Conservation (phyloP, 1,284 basidiomycete genomes). For the Tilletia horrida region DNA sequence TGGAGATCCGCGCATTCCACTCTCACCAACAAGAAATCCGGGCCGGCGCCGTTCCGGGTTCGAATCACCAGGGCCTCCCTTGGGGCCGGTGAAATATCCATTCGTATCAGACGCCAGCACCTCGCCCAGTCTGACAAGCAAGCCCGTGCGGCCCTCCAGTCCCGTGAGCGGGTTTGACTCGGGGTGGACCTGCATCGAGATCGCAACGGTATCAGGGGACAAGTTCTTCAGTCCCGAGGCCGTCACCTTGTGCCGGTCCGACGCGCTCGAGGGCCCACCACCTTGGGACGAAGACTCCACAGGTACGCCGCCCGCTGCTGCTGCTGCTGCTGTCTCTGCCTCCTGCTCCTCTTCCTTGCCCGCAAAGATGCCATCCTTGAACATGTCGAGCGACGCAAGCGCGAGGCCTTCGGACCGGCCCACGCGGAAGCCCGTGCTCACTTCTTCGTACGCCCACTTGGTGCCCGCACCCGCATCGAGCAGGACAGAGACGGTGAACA, state of each 20-base stretch:
- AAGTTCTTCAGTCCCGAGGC: conserved; percentile 70
- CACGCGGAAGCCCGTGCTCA: conserved; percentile 63
- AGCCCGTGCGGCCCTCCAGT: conserved; percentile 75
- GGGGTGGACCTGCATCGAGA: conserved; percentile 74
- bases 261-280: not conserved
- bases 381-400: conserved; percentile 87
- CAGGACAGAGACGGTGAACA: conserved; percentile 87
- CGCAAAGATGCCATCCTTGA: conserved; percentile 75
- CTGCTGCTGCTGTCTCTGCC: conserved; percentile 6
- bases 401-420: conserved; percentile 84
- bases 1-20: no score
- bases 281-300: conserved; percentile 57
- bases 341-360: conserved; percentile 60
- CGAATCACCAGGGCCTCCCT: not conserved
- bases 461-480: conserved; percentile 90
- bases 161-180: conserved; percentile 79
- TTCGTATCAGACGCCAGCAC: conserved; percentile 29
- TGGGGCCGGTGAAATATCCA: conserved; percentile 35
- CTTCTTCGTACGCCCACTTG: conserved; percentile 73
- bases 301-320: conserved; percentile 38
- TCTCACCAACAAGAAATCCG: conserved; percentile 53
- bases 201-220: conserved; percentile 64
- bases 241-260: conserved; percentile 50
- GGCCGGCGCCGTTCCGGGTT: conserved; percentile 20
- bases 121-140: conserved; percentile 56